Evolutionary conservation across 495 filamentous ascomycete species (phyloP), one percentile per base, ranked within the genome.

Genomic region (Talaromyces trachyspermus): DNA sequence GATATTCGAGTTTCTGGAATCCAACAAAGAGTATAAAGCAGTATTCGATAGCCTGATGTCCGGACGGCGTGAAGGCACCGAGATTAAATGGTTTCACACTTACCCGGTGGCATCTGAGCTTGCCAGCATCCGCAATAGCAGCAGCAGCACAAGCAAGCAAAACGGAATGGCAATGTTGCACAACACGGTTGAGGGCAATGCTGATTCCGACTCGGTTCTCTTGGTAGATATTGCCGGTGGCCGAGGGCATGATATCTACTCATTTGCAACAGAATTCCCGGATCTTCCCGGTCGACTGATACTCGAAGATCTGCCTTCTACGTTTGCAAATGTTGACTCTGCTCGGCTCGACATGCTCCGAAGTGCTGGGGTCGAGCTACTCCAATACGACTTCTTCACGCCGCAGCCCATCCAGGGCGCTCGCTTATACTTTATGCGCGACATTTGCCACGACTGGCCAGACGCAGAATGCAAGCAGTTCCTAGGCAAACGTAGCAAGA

Each of bases 161-260:
- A n/a, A n/a, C n/a, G n/a, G n/a, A n/a, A n/a, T n/a, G 23, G 64
- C 71, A 25, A 57, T 48, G 15, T 26, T 62, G 7, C 37, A 49
- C 12, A 26, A 24, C 3, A 52, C 14, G 49, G 46, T 52, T 29
- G 3, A n/a, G 15, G 46, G 50, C 20, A 18, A 18, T n/a, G 49
- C 60, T 11, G 54, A 59, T 1, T n/a, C n/a, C n/a, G n/a, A n/a
- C n/a, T n/a, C n/a, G n/a, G 61, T 68, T 10, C 52, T 81, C 1
- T 50, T 81, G 0, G 74, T 81, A n/a, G 78, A 83, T 56, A 60
- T 79, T 1, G 77, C 66, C 25, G 78, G 75, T 11, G 63, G 62
- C 10, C 29, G 52, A 2, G 77, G 77, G 1, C 69, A 78, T 37
- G 74, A 80, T 46, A 49, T 78, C 0, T 40, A 55, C 5, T 49